Conservation (phyloP, 805 yeast species). For the Helenozyma rhizophorensis region DNA sequence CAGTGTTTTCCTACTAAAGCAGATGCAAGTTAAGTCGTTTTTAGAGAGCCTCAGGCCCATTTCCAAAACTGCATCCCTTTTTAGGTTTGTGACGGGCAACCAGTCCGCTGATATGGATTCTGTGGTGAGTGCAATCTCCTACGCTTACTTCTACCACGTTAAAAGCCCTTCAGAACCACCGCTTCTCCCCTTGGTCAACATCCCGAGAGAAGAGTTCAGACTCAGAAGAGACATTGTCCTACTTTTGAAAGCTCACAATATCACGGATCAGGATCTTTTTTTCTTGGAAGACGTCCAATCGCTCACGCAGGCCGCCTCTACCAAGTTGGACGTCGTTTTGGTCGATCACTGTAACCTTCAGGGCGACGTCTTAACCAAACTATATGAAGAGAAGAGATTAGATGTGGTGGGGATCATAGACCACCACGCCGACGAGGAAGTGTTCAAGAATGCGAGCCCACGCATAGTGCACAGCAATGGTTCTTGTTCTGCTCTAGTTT, state of each 20-base stretch:
- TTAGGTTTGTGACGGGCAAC: conserved; percentile 65
- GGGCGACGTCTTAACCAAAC: conserved; percentile 37
- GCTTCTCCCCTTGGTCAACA: conserved; percentile 71
- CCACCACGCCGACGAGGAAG: conserved; percentile 76
- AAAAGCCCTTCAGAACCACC: conserved; percentile 23
- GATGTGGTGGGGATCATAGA: conserved; percentile 65
- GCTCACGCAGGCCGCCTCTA: conserved; percentile 12
- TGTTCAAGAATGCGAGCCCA: conserved; percentile 50
- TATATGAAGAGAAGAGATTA: conserved; percentile 19
- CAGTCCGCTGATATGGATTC: conserved; percentile 90
- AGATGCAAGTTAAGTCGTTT: conserved; percentile 26
- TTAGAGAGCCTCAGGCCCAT: conserved; percentile 17
- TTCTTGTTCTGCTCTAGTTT: conserved; percentile 74
- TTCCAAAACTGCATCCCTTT: conserved; percentile 12
- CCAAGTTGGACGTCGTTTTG: conserved; percentile 44
- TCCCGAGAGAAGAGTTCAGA: conserved; percentile 58
- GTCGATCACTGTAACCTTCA: conserved; percentile 82
- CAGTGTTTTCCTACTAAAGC: no score
- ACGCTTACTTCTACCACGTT: conserved; percentile 53
- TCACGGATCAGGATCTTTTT: conserved; percentile 48
- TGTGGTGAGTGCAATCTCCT: conserved; percentile 68
- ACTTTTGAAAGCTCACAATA: conserved; percentile 44
- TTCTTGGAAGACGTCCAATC: conserved; percentile 64
- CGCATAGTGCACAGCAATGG: conserved; percentile 61
- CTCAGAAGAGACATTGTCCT: conserved; percentile 68